Evolutionary conservation across 768 basidiomycete genomes (phyloP), one percentile per base, ranked within the genome.

Genomic region (Boletales sp.): DNA sequence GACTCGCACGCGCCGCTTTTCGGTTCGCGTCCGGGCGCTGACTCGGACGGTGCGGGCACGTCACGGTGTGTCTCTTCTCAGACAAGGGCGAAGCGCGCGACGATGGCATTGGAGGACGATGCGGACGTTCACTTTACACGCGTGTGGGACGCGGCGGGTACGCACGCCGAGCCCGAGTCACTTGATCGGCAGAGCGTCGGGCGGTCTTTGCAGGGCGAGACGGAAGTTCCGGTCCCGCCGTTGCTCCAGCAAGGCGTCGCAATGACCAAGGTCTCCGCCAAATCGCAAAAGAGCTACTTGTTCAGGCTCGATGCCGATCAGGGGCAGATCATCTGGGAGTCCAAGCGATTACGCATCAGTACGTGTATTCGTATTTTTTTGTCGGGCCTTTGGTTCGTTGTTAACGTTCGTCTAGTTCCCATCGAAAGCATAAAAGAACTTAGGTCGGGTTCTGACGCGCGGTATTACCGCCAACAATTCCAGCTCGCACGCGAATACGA

Each of bases 381-480:
- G 9, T 34, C 14, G 4, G 32, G 2, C 32, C 32, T 34, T 34
- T 18, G 10, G 14, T 40, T 53, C 30, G 44, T 29, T 37, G 27
- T n/a, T 12, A 24, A 24, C 24, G 19, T 50, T 40, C 49, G 43
- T 21, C 17, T 52, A 94, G 94, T 95, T 40, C 81, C 86, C 1
- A 84, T 97, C 60, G 90, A 90, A 63, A 78, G 80, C 56, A 89
- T 97, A 67, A 87, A 90, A 47, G 94, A 95, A 63, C 78, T 97
- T 29, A 85, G 94, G 14, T 76, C 83, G 0, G 88, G 86, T 13
- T 61, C 77, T 5, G 83, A 90, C 30, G 83, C 87, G 2, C 74
- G 78, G 17, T 83, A 85, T 64, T 85, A 90, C 62, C 82, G 85
- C 46, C 75, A 80, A 42, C 83, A 84, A 57, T 86, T 86, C 69